Conservation (phyloP, 2,329 filamentous ascomycete genomes). For the Paramyrothecium roridum region DNA sequence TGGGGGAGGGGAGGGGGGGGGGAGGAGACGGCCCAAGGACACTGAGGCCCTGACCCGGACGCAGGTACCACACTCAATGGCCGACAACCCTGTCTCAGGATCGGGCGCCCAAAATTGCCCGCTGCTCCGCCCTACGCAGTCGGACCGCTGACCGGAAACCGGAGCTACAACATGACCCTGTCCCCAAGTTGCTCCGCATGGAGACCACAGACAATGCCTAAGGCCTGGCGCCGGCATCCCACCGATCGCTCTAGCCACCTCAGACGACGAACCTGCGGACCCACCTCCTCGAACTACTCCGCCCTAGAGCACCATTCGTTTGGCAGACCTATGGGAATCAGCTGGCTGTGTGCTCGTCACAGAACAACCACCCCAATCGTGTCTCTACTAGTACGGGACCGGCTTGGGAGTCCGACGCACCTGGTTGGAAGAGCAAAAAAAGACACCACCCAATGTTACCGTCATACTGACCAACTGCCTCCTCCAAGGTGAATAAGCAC, state of each 20-base stretch:
- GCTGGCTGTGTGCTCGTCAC: neutral
- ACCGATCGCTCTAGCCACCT: neutral
- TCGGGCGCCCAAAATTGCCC: neutral
- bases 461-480: neutral
- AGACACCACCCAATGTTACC: neutral
- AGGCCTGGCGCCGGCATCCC: neutral
- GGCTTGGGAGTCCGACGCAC: neutral
- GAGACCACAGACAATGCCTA: neutral
- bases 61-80: too few species aligned
- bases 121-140: neutral
- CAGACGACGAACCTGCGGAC: neutral
- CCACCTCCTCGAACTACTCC: too few species aligned
- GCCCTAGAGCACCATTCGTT: too few species aligned
- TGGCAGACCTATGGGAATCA: too few species aligned
- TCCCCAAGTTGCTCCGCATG: neutral
- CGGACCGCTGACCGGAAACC: neutral
- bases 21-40: slow-evolving; percentile 45
- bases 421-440: neutral
- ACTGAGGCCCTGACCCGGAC: too few species aligned
- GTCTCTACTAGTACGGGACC: neutral
- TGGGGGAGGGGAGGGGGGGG: slow-evolving; percentile 85
- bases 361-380: neutral
- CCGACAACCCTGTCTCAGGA: too few species aligned
- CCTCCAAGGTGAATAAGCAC: neutral
- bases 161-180: neutral